These are phyloP conservation scores for Triticum dicoccoides DNA, from an alignment of 176 grass and related monocot genomes.

Conservation along the genomic window DNA sequence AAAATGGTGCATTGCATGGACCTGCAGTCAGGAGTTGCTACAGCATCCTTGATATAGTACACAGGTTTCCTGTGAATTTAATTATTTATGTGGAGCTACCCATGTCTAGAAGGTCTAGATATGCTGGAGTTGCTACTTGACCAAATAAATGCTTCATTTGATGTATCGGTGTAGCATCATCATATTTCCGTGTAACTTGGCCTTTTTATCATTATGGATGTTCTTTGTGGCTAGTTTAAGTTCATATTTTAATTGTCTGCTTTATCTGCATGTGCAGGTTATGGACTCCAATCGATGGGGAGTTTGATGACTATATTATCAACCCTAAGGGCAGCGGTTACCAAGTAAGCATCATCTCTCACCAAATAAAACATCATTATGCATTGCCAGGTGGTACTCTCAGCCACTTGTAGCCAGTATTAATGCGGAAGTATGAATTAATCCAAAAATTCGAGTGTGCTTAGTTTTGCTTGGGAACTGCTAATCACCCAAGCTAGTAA, in stretches of 20 bases:
- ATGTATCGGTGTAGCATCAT: background rate
- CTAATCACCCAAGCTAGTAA: background rate
- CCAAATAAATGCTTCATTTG: background rate
- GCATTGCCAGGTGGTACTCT: constrained; percentile 5
- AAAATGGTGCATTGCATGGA: constrained; percentile 87
- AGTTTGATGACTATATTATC: constrained; percentile 98
- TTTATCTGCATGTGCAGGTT: constrained; percentile 49
- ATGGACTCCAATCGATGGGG: constrained; percentile 94
- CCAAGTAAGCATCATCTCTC: constrained; percentile 66
- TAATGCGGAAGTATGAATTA: background rate
- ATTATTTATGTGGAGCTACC: constrained; percentile 11
- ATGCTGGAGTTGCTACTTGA: constrained; percentile 18
- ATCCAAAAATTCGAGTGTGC: constrained; percentile 21
- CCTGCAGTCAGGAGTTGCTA: constrained; percentile 94
- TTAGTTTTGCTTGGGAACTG: background rate
- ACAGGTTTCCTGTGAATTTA: constrained; percentile 55
- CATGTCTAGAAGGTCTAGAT: background rate
- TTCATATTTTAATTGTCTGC: constrained; percentile 18
- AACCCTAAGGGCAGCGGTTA: constrained; percentile 98
- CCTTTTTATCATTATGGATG: background rate
- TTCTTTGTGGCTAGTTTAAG: constrained; percentile 4
- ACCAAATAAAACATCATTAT: constrained; percentile 16
- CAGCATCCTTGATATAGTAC: constrained; percentile 85
- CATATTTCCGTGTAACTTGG: background rate
- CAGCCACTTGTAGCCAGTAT: constrained; percentile 1